phyloP scores from a whole-genome alignment of 2,329 filamentous ascomycete species.

The Fusarium globosum region DNA sequence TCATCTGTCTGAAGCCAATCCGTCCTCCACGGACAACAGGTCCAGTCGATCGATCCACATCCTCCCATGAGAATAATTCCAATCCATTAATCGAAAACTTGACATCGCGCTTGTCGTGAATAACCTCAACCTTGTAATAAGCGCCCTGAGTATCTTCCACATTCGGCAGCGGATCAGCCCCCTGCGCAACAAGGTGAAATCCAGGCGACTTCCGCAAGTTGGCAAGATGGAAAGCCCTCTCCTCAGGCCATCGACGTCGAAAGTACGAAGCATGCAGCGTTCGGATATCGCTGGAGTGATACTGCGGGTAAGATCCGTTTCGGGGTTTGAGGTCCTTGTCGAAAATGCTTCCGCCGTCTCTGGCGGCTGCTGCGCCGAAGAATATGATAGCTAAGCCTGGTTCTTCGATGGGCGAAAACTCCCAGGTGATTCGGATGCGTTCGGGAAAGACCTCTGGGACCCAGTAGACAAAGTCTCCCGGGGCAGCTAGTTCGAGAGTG shows the following conservation, averaged over 20 bases:
- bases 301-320: conserved; percentile 41
- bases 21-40: conserved; percentile 35
- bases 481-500: conserved; percentile 35
- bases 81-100: conserved; percentile 32
- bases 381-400: conserved; percentile 41
- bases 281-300: conserved; percentile 40
- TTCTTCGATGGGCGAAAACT: conserved; percentile 33
- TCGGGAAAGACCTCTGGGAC: conserved; percentile 39
- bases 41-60: conserved; percentile 30
- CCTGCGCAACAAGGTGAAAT: conserved; percentile 39
- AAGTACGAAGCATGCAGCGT: conserved; percentile 42
- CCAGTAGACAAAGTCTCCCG: conserved; percentile 40
- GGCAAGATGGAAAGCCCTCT: conserved; percentile 38
- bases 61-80: conserved; percentile 36
- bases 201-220: conserved; percentile 42
- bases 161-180: conserved; percentile 37
- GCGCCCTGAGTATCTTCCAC: conserved; percentile 35
- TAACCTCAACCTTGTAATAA: conserved; percentile 39
- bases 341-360: conserved; percentile 38
- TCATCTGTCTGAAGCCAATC: conserved; percentile 41
- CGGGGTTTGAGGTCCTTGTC: conserved; percentile 30
- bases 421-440: conserved; percentile 40
- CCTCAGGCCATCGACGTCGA: conserved; percentile 41
- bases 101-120: conserved; percentile 36
- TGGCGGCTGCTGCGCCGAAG: conserved; percentile 34